These are phyloP conservation scores for Suillus plorans DNA, from an alignment of 768 basidiomycete genomes.

Conservation along the genomic window DNA sequence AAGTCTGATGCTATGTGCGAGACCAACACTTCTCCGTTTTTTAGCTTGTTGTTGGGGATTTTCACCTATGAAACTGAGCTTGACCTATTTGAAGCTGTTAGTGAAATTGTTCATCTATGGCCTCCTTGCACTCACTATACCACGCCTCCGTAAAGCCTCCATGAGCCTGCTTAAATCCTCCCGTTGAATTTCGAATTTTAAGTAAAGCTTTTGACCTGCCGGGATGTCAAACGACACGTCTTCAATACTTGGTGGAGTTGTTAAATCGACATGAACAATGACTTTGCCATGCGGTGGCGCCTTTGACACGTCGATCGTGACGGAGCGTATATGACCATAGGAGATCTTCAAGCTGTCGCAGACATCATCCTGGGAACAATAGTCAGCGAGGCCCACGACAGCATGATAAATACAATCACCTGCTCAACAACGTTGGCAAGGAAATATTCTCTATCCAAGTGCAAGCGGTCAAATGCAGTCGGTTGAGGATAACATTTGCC, in stretches of 20 bases:
- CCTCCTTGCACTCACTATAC: conserved; percentile 40
- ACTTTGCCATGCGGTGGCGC: conserved; percentile 17
- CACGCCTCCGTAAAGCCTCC: conserved; percentile 41
- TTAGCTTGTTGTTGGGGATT: conserved; percentile 16
- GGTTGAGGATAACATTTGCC: conserved; percentile 33
- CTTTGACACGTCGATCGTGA: conserved; percentile 26
- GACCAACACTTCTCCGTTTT: conserved; percentile 23
- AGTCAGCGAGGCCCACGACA: conserved; percentile 7
- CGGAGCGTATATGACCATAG: conserved; percentile 34
- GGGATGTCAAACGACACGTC: conserved; percentile 23
- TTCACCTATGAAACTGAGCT: conserved; percentile 23
- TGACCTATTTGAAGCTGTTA: conserved; percentile 23
- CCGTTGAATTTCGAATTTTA: conserved; percentile 41
- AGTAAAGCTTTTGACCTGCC: conserved; percentile 19
- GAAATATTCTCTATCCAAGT: conserved; percentile 50
- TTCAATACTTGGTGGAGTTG: conserved; percentile 40
- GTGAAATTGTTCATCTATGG: neutral
- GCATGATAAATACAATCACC: neutral
- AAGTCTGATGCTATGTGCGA: conserved; percentile 28
- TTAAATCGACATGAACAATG: conserved; percentile 31
- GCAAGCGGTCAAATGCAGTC: conserved; percentile 45
- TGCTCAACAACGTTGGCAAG: conserved; percentile 44
- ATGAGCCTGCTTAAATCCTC: conserved; percentile 38
- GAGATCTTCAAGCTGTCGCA: conserved; percentile 52
- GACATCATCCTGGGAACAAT: conserved; percentile 39